Conservation (phyloP, 2,329 filamentous ascomycete genomes). For the Paracamarosporium sp. region DNA sequence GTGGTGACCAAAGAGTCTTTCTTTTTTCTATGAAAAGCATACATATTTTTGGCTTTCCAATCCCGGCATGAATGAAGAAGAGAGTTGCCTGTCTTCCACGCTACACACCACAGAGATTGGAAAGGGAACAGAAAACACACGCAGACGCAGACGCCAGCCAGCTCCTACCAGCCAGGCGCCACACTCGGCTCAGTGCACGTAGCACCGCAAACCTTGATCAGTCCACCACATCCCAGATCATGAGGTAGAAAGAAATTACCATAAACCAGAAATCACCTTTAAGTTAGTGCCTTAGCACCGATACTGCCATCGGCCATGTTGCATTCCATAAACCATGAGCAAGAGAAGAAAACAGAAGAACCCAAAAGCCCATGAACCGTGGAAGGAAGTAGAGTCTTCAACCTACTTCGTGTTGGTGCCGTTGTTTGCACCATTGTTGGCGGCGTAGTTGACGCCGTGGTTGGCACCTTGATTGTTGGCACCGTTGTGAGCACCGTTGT, state of each 20-base stretch:
- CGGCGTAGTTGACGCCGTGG: too few relatives aligned
- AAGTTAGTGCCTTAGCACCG: not conserved
- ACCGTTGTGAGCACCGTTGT: not conserved
- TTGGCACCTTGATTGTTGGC: not conserved
- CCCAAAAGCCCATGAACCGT: not conserved
- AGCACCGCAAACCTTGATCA: not conserved
- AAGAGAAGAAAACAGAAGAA: not conserved
- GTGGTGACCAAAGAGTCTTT: not conserved
- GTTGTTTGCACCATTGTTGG: not conserved
- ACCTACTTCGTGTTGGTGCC: not conserved
- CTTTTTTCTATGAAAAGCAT: not conserved
- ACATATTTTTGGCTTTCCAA: not conserved
- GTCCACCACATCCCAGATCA: not conserved
- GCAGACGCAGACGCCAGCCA: not conserved
- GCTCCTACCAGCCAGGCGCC: too few relatives aligned
- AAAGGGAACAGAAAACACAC: not conserved
- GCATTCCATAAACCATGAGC: not conserved
- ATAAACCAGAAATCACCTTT: not conserved
- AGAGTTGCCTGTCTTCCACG: slow-evolving; percentile 4
- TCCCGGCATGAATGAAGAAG: slow-evolving; percentile 4
- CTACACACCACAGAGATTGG: not conserved
- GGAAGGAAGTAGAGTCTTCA: not conserved
- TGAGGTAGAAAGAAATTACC: not conserved
- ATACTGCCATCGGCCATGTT: not conserved
- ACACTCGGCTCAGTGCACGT: too few relatives aligned